Evolutionary conservation across 495 filamentous ascomycete species (phyloP).

Genomic region (Terfezia claveryi): DNA sequence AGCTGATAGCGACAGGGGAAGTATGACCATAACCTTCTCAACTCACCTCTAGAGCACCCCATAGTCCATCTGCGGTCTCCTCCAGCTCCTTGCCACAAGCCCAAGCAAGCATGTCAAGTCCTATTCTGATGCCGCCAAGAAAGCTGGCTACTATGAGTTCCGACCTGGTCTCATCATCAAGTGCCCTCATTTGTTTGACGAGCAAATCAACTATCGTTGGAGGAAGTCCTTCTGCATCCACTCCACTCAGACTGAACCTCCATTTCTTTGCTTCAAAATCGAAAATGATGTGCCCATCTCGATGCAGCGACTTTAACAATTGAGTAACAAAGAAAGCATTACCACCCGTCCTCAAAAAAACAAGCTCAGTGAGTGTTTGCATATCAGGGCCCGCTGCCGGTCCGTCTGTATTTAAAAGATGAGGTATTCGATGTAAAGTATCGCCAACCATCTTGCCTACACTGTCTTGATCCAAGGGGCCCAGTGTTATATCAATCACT

Average conservation of each 20-base stretch:
- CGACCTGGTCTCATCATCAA: conserved; percentile 15
- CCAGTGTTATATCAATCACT: conserved; percentile 16
- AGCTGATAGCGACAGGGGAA: background rate
- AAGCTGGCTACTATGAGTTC: conserved; percentile 17
- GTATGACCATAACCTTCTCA: background rate
- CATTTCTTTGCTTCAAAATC: conserved; percentile 17
- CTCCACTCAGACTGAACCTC: conserved; percentile 18
- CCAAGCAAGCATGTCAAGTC: conserved; percentile 11
- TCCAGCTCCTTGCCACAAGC: conserved; percentile 16
- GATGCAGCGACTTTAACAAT: conserved; percentile 15
- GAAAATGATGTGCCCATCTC: conserved; percentile 15
- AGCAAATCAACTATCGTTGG: conserved; percentile 18
- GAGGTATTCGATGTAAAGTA: conserved; percentile 11
- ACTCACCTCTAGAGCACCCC: conserved; percentile 17
- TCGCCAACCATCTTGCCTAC: conserved; percentile 18
- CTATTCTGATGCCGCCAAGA: conserved; percentile 16
- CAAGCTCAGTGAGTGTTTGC: conserved; percentile 17
- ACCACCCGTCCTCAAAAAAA: conserved; percentile 17
- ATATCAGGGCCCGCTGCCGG: conserved; percentile 15
- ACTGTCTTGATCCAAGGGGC: conserved; percentile 15
- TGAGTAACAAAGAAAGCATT: conserved; percentile 20
- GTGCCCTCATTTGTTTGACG: conserved; percentile 17
- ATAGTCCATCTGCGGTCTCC: conserved; percentile 16
- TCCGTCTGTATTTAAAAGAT: conserved; percentile 1
- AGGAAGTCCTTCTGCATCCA: conserved; percentile 15